These are phyloP conservation scores for Phalaenopsis hybrid DNA, from an alignment of 116 monocot species.

Conservation along the genomic window DNA sequence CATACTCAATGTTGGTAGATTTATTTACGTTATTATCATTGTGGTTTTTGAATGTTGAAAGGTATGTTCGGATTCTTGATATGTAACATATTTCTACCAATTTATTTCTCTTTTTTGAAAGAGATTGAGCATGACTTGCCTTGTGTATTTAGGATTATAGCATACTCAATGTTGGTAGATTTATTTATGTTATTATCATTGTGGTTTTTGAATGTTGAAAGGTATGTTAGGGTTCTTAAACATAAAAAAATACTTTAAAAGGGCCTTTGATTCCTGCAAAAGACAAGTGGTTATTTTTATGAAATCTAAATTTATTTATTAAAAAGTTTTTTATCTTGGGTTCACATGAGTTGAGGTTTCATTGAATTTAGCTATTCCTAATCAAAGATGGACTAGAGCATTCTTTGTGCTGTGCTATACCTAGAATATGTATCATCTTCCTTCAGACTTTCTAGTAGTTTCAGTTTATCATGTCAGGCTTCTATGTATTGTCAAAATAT, in stretches of 20 bases:
- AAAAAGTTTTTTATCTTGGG: neutral
- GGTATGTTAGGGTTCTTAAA: neutral
- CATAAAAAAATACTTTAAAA: neutral
- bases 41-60: neutral
- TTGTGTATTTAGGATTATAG: too few species aligned
- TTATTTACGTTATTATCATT: neutral
- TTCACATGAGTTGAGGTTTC: neutral
- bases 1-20: neutral
- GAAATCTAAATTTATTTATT: neutral
- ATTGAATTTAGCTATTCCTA: neutral
- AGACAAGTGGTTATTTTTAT: neutral
- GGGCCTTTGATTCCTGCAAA: neutral
- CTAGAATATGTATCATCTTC: neutral
- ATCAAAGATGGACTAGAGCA: neutral
- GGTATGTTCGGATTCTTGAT: too few species aligned
- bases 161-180: too few species aligned
- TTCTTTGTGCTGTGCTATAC: neutral
- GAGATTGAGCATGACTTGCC: too few species aligned
- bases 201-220: too few species aligned
- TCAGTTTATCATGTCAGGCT: neutral
- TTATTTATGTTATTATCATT: too few species aligned
- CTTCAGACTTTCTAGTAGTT: neutral
- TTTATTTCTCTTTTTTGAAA: too few species aligned
- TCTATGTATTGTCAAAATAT: neutral
- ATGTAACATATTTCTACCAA: too few species aligned